A percentile compares a stretch with the other conserved stretches of the same genome.
Conservation (phyloP, 805 yeast genomes). For the Barnettozyma salicaria region DNA sequence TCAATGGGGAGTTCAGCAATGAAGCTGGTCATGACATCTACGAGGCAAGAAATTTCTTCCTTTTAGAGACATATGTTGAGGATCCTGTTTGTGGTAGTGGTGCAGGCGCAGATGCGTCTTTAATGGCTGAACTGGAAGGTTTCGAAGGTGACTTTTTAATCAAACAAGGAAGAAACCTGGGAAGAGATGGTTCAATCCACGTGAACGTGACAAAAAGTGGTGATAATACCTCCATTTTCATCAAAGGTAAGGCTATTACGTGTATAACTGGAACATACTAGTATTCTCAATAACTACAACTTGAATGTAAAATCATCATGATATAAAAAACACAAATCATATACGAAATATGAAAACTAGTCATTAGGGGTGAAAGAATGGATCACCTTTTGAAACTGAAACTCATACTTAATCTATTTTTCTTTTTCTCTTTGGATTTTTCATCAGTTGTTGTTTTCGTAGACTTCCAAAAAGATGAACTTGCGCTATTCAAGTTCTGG, state of each 20-base stretch:
- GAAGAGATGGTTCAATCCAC: constrained; percentile 34
- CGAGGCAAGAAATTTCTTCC: constrained; percentile 42
- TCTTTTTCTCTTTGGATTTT: constrained; percentile 13
- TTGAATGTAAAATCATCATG: too few relatives aligned
- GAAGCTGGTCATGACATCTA: constrained; percentile 17
- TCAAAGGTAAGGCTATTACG: constrained; percentile 38
- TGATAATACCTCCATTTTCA: constrained; percentile 18
- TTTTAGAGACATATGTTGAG: constrained; percentile 30
- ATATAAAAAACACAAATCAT: too few relatives aligned
- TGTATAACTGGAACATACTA: constrained; percentile 30
- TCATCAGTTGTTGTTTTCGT: background rate
- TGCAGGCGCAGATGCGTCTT: constrained; percentile 29
- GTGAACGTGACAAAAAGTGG: constrained; percentile 11
- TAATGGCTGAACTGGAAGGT: constrained; percentile 24
- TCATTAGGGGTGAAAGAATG: too few relatives aligned
- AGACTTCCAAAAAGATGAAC: constrained; percentile 2
- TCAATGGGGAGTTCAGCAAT: constrained; percentile 11
- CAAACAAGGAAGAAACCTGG: constrained; percentile 35
- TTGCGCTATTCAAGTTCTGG: background rate
- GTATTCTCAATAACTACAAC: background rate
- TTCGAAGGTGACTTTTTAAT: constrained; percentile 22
- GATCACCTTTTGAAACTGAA: constrained; percentile 15
- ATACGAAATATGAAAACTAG: too few relatives aligned
- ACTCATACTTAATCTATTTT: constrained; percentile 24
- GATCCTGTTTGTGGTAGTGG: constrained; percentile 56